These are phyloP conservation scores for Ceratobasidium sp. DNA, from an alignment of 1,284 basidiomycete species.

Conservation along the genomic window DNA sequence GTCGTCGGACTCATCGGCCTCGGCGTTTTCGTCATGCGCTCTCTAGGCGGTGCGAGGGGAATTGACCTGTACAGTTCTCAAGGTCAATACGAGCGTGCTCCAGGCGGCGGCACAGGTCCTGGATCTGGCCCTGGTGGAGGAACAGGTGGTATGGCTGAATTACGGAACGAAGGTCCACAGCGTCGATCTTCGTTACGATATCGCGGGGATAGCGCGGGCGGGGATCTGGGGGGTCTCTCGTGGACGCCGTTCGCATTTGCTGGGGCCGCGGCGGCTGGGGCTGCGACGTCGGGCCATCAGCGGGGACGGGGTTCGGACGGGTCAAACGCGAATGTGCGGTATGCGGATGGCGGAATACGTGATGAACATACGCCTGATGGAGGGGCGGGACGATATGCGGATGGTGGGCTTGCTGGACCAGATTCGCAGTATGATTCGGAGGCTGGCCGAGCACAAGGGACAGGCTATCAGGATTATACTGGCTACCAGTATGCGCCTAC, in stretches of 20 bases:
- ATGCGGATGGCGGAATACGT: slow-evolving; percentile 23
- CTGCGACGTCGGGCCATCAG: slow-evolving; percentile 2
- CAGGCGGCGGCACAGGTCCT: background rate
- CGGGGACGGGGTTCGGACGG: slow-evolving; percentile 14
- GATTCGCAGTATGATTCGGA: slow-evolving; percentile 30
- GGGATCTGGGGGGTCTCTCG: background rate
- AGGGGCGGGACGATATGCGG: slow-evolving; percentile 5
- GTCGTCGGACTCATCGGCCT: slow-evolving; percentile 26
- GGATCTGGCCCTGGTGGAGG: background rate
- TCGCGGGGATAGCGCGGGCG: background rate
- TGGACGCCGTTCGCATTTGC: slow-evolving; percentile 14
- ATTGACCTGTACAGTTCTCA: background rate
- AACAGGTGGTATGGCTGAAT: slow-evolving; percentile 9
- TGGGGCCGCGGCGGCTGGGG: slow-evolving; percentile 14
- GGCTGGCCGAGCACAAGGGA: background rate
- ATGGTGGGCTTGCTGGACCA: slow-evolving; percentile 24
- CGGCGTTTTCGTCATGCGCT: slow-evolving; percentile 15
- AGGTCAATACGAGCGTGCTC: slow-evolving; percentile 6
- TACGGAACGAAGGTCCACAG: background rate
- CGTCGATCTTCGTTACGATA: slow-evolving; percentile 20
- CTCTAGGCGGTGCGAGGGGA: slow-evolving; percentile 1
- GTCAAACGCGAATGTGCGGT: background rate
- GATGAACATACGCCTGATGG: slow-evolving; percentile 28
- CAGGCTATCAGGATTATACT: background rate
- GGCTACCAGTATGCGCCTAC: no score